Conservation (phyloP, 2,329 filamentous ascomycete genomes). For the Pseudocercospora vitis region DNA sequence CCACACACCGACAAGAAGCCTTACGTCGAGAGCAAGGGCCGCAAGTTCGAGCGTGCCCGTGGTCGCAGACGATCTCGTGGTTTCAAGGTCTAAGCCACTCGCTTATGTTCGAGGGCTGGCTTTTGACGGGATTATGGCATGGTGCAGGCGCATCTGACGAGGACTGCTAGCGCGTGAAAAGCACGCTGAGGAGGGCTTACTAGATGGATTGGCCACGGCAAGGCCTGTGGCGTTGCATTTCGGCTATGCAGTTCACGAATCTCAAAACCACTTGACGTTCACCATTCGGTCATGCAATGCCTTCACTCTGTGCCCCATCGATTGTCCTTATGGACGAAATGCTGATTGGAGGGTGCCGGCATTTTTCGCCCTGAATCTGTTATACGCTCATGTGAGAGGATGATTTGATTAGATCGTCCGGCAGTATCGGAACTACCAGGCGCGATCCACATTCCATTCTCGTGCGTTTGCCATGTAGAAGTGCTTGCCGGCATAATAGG, state of each 20-base stretch:
- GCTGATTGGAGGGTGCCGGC: constrained; percentile 7
- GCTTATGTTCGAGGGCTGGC: constrained; percentile 11
- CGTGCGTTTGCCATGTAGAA: not conserved
- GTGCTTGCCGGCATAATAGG: not conserved
- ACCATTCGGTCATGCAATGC: not conserved
- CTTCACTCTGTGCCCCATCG: constrained; percentile 5
- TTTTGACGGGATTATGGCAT: constrained; percentile 17
- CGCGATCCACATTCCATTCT: not conserved
- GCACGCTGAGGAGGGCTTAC: constrained; percentile 20
- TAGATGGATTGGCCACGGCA: constrained; percentile 16
- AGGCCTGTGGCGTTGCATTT: constrained; percentile 16
- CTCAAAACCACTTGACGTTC: constrained; percentile 23
- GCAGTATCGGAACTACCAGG: constrained; percentile 5
- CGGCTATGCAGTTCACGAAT: constrained; percentile 26
- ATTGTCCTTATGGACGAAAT: constrained; percentile 1
- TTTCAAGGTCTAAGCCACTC: constrained; percentile 92
- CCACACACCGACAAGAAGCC: constrained; percentile 99
- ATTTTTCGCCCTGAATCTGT: constrained; percentile 6
- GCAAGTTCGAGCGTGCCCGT: constrained; percentile 99
- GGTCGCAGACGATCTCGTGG: constrained; percentile 96
- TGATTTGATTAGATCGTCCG: constrained; percentile 6
- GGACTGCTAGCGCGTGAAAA: too few species aligned
- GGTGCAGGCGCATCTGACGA: constrained; percentile 22
- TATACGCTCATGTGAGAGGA: constrained; percentile 5
- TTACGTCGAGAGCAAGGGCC: constrained; percentile 95